Evolutionary conservation across 768 basidiomycete genomes (phyloP).

Genomic region (Tricholoma matsutake): DNA sequence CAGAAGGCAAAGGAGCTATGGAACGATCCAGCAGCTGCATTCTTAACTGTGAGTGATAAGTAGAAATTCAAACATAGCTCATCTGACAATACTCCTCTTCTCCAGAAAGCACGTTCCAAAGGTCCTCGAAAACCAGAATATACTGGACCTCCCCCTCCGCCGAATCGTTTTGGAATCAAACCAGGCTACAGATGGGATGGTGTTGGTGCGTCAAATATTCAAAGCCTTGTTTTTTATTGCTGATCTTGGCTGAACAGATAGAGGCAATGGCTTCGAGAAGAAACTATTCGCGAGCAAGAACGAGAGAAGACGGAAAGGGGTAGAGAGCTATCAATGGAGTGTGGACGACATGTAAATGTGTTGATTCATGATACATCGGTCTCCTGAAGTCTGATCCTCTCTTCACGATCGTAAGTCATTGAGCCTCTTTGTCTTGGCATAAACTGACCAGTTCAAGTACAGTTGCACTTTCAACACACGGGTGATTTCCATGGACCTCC

Average conservation of each 20-base stretch:
- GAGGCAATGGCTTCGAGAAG: slow-evolving; percentile 93
- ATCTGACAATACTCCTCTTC: slow-evolving; percentile 3
- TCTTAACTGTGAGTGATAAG: slow-evolving; percentile 67
- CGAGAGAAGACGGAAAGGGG: slow-evolving; percentile 61
- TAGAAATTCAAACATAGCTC: not conserved
- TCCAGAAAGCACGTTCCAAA: slow-evolving; percentile 70
- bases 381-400: not conserved
- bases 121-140: slow-evolving; percentile 85
- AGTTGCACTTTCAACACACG: not conserved
- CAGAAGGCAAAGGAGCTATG: slow-evolving; percentile 78
- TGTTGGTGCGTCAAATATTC: slow-evolving; percentile 62
- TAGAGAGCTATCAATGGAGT: slow-evolving; percentile 82
- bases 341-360: slow-evolving; percentile 83
- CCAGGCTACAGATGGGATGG: slow-evolving; percentile 99
- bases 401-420: not conserved
- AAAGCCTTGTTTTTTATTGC: slow-evolving; percentile 1
- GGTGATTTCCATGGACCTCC: not conserved
- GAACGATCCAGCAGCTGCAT: slow-evolving; percentile 98
- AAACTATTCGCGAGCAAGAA: slow-evolving; percentile 86
- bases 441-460: not conserved
- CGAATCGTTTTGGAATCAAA: slow-evolving; percentile 92
- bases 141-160: slow-evolving; percentile 81
- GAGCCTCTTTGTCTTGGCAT: not conserved
- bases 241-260: slow-evolving; percentile 46
- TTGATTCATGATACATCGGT: not conserved